Evolutionary conservation across 768 basidiomycete species (phyloP), one percentile per base, ranked within the genome.

Genomic region (Dendrothele bispora): DNA sequence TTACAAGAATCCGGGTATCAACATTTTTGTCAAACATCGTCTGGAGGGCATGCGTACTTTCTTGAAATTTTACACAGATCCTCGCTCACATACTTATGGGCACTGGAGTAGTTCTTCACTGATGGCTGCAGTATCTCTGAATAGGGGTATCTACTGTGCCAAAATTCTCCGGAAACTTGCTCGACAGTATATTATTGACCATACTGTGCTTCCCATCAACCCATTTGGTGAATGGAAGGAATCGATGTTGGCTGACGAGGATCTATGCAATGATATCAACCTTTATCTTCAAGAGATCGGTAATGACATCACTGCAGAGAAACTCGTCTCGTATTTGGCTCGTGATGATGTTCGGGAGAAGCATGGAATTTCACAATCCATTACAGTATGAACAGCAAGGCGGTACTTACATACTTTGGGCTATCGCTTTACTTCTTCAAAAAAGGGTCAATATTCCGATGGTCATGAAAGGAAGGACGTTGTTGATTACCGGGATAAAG

Each of bases 171-270:
- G 57, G 10, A 46, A 32, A 18, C 37, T 59, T 15, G 22, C 41
- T n/a, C 48, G 56, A 2, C 36, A 35, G 25, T 68, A 46, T 43
- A 55, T 61, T 10, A 15, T 28, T 14, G 55, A 63, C 37, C 46
- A 48, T 0, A 43, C 28, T 0, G 26, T 59, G 14, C 49, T 68
- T 6, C 67, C 62, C 0, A 37, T 54, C 2, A 64, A 65, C 48
- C 58, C 53, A 17, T 67, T 60, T 50, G 61, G 65, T 1, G 39
- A 52, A 18, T 68, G 63, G 63, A 66, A 65, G 28, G n/a, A n/a
- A n/a, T n/a, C n/a, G n/a, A n/a, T n/a, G n/a, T n/a, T n/a, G n/a
- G n/a, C n/a, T n/a, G n/a, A 70, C 35, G 64, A 66, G 39, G 65
- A 67, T 40, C 35, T 72, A 1, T 12, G 30, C n/a, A 18, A 48